These are phyloP conservation scores for Beauveria varroae DNA, from an alignment of 2,329 filamentous ascomycete genomes.

Conservation along the genomic window DNA sequence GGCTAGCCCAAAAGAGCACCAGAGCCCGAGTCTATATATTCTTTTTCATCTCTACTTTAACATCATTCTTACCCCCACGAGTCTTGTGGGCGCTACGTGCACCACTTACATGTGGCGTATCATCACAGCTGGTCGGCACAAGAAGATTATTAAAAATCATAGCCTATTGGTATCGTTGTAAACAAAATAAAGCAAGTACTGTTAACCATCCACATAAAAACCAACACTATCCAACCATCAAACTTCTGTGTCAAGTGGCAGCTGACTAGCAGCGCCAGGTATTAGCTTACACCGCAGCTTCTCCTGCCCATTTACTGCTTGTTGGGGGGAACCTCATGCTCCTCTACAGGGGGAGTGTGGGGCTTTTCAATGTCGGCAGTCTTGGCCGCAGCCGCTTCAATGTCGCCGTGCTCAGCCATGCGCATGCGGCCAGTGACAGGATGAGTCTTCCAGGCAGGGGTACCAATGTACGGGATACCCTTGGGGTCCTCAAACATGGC, in stretches of 20 bases:
- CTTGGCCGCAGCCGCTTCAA: slow-evolving; percentile 18
- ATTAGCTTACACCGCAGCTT: neutral
- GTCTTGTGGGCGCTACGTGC: no score
- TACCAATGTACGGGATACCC: slow-evolving; percentile 23
- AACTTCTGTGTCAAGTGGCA: neutral
- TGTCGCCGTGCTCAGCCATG: slow-evolving; percentile 20
- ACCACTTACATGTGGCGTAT: neutral
- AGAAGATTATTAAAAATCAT: neutral
- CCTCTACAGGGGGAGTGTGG: slow-evolving; percentile 8
- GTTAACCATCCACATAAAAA: neutral
- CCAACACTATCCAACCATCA: neutral
- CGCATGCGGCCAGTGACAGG: slow-evolving; percentile 16
- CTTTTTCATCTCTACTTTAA: no score
- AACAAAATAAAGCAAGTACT: slow-evolving; percentile 4
- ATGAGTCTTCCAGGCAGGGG: slow-evolving; percentile 25
- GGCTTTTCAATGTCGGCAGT: slow-evolving; percentile 13
- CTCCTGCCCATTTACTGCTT: neutral
- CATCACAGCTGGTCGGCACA: neutral
- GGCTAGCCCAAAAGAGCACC: no score
- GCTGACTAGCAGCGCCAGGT: neutral
- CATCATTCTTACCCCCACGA: no score
- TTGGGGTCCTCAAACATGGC: slow-evolving; percentile 37
- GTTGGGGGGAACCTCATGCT: slow-evolving; percentile 4
- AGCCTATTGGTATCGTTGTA: slow-evolving; percentile 10
- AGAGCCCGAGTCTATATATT: no score